These are phyloP conservation scores for Cyberlindnera euphorbiae DNA, from an alignment of 805 yeast species.

Conservation along the genomic window DNA sequence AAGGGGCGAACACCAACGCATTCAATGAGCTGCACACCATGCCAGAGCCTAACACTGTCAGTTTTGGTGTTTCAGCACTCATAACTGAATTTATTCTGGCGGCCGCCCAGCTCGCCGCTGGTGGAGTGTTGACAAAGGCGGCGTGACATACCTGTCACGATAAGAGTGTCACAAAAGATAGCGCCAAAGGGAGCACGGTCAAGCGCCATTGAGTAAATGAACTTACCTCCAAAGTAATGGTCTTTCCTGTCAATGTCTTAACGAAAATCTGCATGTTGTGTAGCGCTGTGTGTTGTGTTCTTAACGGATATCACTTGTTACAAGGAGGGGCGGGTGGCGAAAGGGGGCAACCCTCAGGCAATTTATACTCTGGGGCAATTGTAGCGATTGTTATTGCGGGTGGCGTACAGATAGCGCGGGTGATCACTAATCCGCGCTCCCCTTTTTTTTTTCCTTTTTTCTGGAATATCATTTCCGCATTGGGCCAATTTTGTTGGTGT, in stretches of 20 bases:
- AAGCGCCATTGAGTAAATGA: neutral
- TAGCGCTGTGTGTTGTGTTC: conserved; percentile 8
- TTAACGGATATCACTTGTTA: neutral
- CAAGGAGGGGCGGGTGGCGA: neutral
- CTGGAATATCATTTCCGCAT: too few relatives aligned
- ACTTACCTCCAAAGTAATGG: conserved; percentile 67
- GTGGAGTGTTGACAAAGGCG: too few relatives aligned
- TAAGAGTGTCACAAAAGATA: conserved; percentile 13
- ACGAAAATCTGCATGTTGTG: conserved; percentile 79
- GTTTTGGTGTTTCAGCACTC: too few relatives aligned
- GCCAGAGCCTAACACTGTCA: too few relatives aligned
- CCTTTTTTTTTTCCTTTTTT: too few relatives aligned
- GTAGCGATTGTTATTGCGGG: conserved; percentile 8
- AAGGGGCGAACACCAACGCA: too few relatives aligned
- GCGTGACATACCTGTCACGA: too few relatives aligned
- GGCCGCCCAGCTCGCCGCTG: too few relatives aligned
- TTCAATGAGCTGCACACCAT: too few relatives aligned
- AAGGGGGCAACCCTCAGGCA: conserved; percentile 9
- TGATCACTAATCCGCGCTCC: too few relatives aligned
- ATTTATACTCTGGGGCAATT: conserved; percentile 8
- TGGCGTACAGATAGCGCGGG: neutral
- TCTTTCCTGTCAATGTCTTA: conserved; percentile 86
- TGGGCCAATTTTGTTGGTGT: too few relatives aligned
- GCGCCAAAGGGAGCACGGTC: conserved; percentile 7
- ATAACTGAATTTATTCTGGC: too few relatives aligned